Evolutionary conservation across 2,329 filamentous ascomycete genomes (phyloP).

Genomic region (Diaporthe ampelina): DNA sequence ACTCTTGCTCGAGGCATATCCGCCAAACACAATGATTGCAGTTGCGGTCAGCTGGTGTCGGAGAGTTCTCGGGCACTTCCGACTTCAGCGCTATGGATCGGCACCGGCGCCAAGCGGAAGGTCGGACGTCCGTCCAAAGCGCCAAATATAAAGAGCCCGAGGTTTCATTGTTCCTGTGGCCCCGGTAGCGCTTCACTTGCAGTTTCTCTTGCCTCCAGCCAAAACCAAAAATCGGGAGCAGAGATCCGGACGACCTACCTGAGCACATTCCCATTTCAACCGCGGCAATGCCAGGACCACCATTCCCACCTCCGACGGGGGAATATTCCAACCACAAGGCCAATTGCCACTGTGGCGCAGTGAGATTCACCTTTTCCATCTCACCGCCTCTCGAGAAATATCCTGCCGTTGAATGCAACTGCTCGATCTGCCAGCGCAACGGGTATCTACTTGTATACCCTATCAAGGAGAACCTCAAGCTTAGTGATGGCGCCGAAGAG

Average conservation of each 20-base stretch:
- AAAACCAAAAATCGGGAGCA: not conserved
- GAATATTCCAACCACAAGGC: constrained; percentile 25
- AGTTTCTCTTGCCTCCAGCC: too few species aligned
- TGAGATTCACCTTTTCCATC: constrained; percentile 32
- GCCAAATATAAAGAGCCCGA: not conserved
- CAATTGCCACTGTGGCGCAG: constrained; percentile 38
- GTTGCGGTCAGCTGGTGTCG: not conserved
- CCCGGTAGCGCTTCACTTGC: not conserved
- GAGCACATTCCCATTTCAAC: not conserved
- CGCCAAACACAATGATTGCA: not conserved
- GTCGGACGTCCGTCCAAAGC: not conserved
- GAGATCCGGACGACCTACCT: too few species aligned
- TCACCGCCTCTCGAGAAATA: constrained; percentile 31
- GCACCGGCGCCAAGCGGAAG: not conserved
- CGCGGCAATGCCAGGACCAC: constrained; percentile 8
- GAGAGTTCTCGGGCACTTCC: constrained; percentile 23
- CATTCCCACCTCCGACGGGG: constrained; percentile 29
- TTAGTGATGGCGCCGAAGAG: not conserved
- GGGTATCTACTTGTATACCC: constrained; percentile 38
- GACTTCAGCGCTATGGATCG: constrained; percentile 5
- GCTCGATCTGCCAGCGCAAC: constrained; percentile 38
- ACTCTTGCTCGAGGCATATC: not conserved
- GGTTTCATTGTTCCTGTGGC: too few species aligned
- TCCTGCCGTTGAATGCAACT: constrained; percentile 34
- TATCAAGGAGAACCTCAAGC: constrained; percentile 19